A percentile compares a stretch with the other conserved stretches of the same genome.
These are phyloP conservation scores for Paramecium pentaurelia DNA, from an alignment of 73 alveolate genomes.

Conservation along the genomic window DNA sequence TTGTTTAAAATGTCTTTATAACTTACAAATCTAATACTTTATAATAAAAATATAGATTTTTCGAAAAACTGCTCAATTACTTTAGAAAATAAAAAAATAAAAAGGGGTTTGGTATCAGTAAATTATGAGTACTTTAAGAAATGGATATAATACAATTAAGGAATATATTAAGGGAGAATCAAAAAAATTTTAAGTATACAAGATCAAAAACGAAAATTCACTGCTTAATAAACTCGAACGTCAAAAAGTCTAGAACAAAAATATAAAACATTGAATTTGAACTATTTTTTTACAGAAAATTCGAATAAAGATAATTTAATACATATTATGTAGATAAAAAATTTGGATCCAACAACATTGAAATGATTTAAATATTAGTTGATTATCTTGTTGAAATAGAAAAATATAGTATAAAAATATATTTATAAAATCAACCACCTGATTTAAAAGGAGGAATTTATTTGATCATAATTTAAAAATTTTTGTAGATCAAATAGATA, in stretches of 20 bases:
- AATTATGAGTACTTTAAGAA: background rate
- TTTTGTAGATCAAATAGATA: background rate
- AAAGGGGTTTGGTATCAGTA: background rate
- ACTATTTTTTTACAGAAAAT: background rate
- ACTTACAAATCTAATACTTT: no score
- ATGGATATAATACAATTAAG: background rate
- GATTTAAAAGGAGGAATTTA: constrained; percentile 23
- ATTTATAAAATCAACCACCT: constrained; percentile 42
- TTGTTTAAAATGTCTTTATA: background rate
- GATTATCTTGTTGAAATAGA: background rate
- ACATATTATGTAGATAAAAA: background rate
- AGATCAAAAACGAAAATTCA: no score
- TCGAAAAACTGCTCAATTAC: background rate
- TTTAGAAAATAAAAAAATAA: no score
- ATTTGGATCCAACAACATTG: background rate
- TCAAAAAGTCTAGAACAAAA: background rate
- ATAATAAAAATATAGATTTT: background rate
- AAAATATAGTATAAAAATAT: background rate
- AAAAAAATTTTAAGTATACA: no score
- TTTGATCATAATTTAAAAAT: background rate
- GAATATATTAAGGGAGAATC: background rate
- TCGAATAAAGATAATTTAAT: background rate
- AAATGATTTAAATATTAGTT: background rate
- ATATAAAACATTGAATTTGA: background rate
- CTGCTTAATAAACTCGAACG: background rate